Percentiles rank a stretch among this genome's conserved stretches.
These are phyloP conservation scores for Hypoxylon subgilvum DNA, from an alignment of 495 filamentous ascomycete species.

Conservation along the genomic window DNA sequence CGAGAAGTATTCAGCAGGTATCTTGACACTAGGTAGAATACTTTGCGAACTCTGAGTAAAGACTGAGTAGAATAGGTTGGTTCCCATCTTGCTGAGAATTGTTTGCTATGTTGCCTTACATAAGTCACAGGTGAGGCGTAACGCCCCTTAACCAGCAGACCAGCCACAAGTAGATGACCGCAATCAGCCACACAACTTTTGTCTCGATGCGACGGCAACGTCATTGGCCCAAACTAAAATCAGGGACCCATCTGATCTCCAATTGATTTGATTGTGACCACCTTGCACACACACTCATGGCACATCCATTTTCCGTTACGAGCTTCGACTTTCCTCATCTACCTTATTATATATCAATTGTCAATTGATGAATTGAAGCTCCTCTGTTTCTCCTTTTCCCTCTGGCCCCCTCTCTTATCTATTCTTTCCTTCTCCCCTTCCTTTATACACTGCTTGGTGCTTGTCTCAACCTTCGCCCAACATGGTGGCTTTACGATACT, in stretches of 20 bases:
- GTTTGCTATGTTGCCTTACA: no score
- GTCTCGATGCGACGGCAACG: slow-evolving; percentile 24
- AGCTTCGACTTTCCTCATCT: background rate
- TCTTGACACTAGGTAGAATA: no score
- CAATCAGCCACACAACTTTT: background rate
- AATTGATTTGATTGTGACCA: slow-evolving; percentile 25
- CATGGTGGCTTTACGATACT: slow-evolving; percentile 77
- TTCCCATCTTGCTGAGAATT: no score
- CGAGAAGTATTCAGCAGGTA: no score
- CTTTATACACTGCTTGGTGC: slow-evolving; percentile 15
- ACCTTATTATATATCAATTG: background rate
- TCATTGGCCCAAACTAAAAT: slow-evolving; percentile 25
- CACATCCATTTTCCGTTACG: background rate
- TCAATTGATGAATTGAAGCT: background rate
- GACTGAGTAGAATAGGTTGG: no score
- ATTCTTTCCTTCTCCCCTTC: slow-evolving; percentile 18
- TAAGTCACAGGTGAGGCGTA: no score
- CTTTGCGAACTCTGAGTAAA: no score
- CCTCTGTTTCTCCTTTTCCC: slow-evolving; percentile 9
- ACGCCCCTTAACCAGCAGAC: background rate
- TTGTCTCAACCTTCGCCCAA: slow-evolving; percentile 41
- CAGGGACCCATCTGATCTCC: slow-evolving; percentile 22
- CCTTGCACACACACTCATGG: slow-evolving; percentile 31
- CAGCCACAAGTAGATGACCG: no score
- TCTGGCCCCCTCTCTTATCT: slow-evolving; percentile 26